Evolutionary conservation across 2,329 filamentous ascomycete species (phyloP).

Genomic region (Alternaria burnsii): DNA sequence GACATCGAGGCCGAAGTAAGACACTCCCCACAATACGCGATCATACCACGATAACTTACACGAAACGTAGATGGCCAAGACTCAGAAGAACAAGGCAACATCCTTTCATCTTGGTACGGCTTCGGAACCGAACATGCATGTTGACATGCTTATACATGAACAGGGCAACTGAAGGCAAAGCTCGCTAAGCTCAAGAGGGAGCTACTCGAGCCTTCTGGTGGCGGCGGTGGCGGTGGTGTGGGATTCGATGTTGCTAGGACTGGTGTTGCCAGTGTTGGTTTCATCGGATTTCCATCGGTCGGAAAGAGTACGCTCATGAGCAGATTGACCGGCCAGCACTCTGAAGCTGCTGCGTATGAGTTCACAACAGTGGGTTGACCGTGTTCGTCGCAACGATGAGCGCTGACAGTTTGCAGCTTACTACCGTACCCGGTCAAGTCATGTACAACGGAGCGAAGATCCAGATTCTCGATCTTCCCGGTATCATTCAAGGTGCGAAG

Average conservation of each 20-base stretch:
- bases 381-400: not conserved
- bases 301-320: slow-evolving; percentile 99
- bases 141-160: slow-evolving; percentile 34
- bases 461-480: slow-evolving; percentile 97
- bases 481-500: slow-evolving; percentile 98
- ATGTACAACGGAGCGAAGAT: slow-evolving; percentile 96
- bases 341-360: slow-evolving; percentile 95
- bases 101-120: slow-evolving; percentile 81
- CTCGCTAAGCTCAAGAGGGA: slow-evolving; percentile 97
- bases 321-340: slow-evolving; percentile 92
- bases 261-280: slow-evolving; percentile 94
- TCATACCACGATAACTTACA: slow-evolving; percentile 32
- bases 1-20: slow-evolving; percentile 91
- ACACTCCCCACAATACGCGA: slow-evolving; percentile 44
- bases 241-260: slow-evolving; percentile 98
- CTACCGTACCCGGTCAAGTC: slow-evolving; percentile 95
- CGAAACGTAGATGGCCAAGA: slow-evolving; percentile 80
- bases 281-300: slow-evolving; percentile 97
- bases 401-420: slow-evolving; percentile 62
- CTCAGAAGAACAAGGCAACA: slow-evolving; percentile 97
- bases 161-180: slow-evolving; percentile 92
- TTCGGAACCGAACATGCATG: slow-evolving; percentile 5
- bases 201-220: slow-evolving; percentile 82
- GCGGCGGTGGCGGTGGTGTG: slow-evolving; percentile 83
- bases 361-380: slow-evolving; percentile 75